Evolutionary conservation across 2,329 filamentous ascomycete species (phyloP).

Genomic region (Hysterium pulicare): DNA sequence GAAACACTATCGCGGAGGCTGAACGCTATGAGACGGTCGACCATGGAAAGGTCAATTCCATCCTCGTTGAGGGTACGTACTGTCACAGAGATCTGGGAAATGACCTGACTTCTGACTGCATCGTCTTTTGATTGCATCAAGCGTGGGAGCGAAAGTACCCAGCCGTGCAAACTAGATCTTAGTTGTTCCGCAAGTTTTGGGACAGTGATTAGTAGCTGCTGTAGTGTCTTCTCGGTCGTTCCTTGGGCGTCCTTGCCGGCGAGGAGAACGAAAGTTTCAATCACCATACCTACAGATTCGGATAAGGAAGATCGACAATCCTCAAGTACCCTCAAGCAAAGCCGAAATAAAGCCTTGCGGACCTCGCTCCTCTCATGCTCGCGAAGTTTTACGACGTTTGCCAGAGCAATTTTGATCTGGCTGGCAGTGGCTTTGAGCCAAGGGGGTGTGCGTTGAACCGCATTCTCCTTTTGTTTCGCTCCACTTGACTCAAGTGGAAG

Average conservation of each 20-base stretch:
- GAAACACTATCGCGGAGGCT: slow-evolving; percentile 73
- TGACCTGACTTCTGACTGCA: slow-evolving; percentile 65
- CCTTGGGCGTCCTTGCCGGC: slow-evolving; percentile 48
- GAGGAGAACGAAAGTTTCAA: slow-evolving; percentile 77
- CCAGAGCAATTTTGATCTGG: slow-evolving; percentile 80
- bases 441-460: slow-evolving; percentile 44
- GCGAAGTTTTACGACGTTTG: slow-evolving; percentile 71
- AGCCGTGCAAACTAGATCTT: slow-evolving; percentile 71
- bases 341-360: slow-evolving; percentile 59
- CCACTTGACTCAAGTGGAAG: slow-evolving; percentile 16
- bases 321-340: slow-evolving; percentile 74
- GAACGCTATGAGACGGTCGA: slow-evolving; percentile 64
- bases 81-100: slow-evolving; percentile 73
- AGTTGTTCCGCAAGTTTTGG: slow-evolving; percentile 60
- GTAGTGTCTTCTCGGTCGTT: slow-evolving; percentile 45
- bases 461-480: slow-evolving; percentile 14
- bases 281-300: slow-evolving; percentile 66
- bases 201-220: slow-evolving; percentile 62
- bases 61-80: slow-evolving; percentile 64
- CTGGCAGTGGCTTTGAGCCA: slow-evolving; percentile 80
- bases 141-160: slow-evolving; percentile 76
- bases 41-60: slow-evolving; percentile 60
- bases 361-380: slow-evolving; percentile 68
- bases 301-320: slow-evolving; percentile 72
- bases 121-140: slow-evolving; percentile 84